phyloP scores from a whole-genome alignment of 1,284 basidiomycete genomes.

The Tremellales sp. region DNA sequence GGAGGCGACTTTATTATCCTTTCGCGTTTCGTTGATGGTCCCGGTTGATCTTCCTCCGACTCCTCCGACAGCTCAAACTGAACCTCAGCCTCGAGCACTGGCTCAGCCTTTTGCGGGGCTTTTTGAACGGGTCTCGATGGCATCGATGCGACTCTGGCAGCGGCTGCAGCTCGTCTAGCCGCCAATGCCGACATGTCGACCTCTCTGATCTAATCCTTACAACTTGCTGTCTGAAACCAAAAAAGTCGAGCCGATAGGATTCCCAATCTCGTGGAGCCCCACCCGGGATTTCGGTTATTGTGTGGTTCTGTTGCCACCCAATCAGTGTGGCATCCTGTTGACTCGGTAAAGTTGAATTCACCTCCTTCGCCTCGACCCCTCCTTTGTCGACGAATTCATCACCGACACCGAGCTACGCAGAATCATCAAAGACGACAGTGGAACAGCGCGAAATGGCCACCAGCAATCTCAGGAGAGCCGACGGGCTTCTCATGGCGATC shows the following conservation, averaged over 20 bases:
- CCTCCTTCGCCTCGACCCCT: neutral
- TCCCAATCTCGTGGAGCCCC: neutral
- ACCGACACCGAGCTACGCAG: neutral
- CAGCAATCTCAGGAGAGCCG: conserved; percentile 62
- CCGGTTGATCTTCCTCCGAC: conserved; percentile 1
- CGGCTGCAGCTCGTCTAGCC: conserved; percentile 17
- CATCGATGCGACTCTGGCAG: conserved; percentile 1
- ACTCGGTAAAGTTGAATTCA: neutral
- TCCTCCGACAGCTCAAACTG: conserved; percentile 1
- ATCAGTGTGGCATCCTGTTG: neutral
- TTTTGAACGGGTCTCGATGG: neutral
- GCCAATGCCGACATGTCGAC: conserved; percentile 19
- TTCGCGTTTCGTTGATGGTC: conserved; percentile 4
- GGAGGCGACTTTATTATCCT: neutral
- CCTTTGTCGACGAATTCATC: neutral
- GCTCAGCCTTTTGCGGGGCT: conserved; percentile 1
- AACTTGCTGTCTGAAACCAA: too few species aligned
- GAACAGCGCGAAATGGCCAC: conserved; percentile 19
- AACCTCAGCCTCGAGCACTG: neutral
- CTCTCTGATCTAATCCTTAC: too few species aligned
- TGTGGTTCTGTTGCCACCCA: too few species aligned
- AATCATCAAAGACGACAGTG: too few species aligned
- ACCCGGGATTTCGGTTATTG: neutral
- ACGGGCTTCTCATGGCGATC: conserved; percentile 58
- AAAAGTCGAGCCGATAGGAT: too few species aligned